A percentile compares a stretch with the other conserved stretches of the same genome.
Evolutionary conservation across 768 basidiomycete genomes (phyloP).

Genomic region (Arthromyces matolae): DNA sequence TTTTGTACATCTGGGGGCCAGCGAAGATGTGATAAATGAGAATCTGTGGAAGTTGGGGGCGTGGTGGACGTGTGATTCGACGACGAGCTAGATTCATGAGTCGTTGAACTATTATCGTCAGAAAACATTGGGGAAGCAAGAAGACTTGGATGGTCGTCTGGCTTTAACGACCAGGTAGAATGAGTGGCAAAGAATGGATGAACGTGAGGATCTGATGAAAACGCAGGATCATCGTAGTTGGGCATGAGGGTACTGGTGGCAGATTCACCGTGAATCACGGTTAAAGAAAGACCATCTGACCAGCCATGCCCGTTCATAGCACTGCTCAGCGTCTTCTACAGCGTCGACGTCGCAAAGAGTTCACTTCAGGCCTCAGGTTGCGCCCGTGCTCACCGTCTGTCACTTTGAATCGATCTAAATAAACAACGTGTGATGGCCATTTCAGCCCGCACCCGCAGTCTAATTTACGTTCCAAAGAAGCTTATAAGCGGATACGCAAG

Average conservation of each 20-base stretch:
- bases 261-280: conserved; percentile 1
- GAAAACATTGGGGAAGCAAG: conserved; percentile 25
- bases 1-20: conserved; percentile 16
- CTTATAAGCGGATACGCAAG: conserved; percentile 20
- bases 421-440: conserved; percentile 8
- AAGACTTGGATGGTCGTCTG: conserved; percentile 21
- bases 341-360: too few relatives aligned
- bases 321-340: too few relatives aligned
- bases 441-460: conserved; percentile 6
- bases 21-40: conserved; percentile 6
- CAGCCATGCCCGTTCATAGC: conserved; percentile 6
- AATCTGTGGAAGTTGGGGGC: conserved; percentile 14
- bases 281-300: conserved; percentile 9
- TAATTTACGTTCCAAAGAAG: conserved; percentile 18
- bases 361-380: too few relatives aligned
- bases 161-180: conserved; percentile 20
- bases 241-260: conserved; percentile 6
- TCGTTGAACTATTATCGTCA: conserved; percentile 16
- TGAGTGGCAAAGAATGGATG: conserved; percentile 42
- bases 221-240: conserved; percentile 48
- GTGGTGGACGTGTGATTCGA: conserved; percentile 17
- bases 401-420: not conserved
- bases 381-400: too few relatives aligned
- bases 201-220: conserved; percentile 51
- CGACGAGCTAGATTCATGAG: conserved; percentile 12